These are phyloP conservation scores for Steccherinum ochraceum DNA, from an alignment of 768 basidiomycete species.

Conservation along the genomic window DNA sequence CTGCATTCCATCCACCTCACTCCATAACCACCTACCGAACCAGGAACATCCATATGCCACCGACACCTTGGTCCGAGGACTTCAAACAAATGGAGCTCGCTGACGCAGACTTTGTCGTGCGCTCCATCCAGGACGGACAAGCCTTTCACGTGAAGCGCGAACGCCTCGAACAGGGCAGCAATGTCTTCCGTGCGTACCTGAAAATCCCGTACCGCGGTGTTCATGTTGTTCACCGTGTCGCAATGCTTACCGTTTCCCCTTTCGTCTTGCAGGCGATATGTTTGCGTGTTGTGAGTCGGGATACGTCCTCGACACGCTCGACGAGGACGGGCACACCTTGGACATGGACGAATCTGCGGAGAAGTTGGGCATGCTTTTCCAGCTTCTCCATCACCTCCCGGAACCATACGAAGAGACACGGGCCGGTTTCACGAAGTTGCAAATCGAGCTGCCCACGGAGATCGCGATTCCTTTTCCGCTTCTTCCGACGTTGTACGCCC, in stretches of 20 bases:
- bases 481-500: slow-evolving; percentile 45
- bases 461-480: slow-evolving; percentile 56
- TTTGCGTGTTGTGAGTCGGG: slow-evolving; percentile 48
- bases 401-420: not conserved
- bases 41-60: no score
- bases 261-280: slow-evolving; percentile 51
- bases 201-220: slow-evolving; percentile 1
- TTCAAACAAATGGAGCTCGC: no score
- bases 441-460: slow-evolving; percentile 17
- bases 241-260: slow-evolving; percentile 2
- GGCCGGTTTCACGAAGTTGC: slow-evolving; percentile 3
- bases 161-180: slow-evolving; percentile 42
- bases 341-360: slow-evolving; percentile 50
- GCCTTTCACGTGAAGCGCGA: slow-evolving; percentile 44
- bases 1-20: no score
- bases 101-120: slow-evolving; percentile 50
- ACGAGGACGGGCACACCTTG: slow-evolving; percentile 29
- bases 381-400: slow-evolving; percentile 51
- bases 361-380: slow-evolving; percentile 44
- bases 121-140: slow-evolving; percentile 44
- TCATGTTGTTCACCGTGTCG: not conserved
- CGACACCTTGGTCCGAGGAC: no score
- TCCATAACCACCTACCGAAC: no score
- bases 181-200: slow-evolving; percentile 52
- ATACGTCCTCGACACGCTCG: slow-evolving; percentile 12